A percentile compares a stretch with the other conserved stretches of the same genome.
Evolutionary conservation across 163 green algal species (phyloP).

Genomic region (Scenedesmus sp.): DNA sequence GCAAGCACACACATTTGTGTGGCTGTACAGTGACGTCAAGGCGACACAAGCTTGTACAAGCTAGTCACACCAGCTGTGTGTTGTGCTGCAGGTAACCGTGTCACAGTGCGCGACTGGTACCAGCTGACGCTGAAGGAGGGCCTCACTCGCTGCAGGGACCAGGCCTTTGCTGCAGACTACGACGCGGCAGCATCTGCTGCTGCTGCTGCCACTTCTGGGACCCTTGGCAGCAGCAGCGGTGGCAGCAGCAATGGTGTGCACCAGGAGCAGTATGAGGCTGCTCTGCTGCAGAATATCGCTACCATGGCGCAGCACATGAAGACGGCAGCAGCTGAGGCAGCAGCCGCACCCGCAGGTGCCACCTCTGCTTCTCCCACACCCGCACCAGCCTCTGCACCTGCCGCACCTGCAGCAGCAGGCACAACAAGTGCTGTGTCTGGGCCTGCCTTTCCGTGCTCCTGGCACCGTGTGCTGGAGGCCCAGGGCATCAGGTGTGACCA

Average conservation of each 20-base stretch:
- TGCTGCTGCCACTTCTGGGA: neutral
- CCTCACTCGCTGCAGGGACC: constrained; percentile 95
- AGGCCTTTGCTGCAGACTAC: constrained; percentile 91
- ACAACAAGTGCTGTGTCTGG: constrained; percentile 34
- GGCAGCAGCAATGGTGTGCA: constrained; percentile 66
- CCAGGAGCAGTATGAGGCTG: constrained; percentile 91
- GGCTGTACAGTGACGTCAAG: neutral
- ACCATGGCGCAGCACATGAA: neutral
- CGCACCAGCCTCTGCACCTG: neutral
- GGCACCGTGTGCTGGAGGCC: constrained; percentile 50
- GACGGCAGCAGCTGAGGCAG: neutral
- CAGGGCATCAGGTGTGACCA: constrained; percentile 43
- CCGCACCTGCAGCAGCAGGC: constrained; percentile 45
- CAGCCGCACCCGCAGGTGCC: neutral
- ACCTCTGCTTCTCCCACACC: too few species aligned
- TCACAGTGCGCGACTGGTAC: constrained; percentile 95
- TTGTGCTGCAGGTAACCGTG: constrained; percentile 77
- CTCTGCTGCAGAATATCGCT: constrained; percentile 52
- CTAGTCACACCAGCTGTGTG: too few species aligned
- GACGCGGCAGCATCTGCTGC: constrained; percentile 20
- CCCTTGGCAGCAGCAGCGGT: neutral
- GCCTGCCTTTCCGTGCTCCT: constrained; percentile 38
- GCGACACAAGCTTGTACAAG: neutral
- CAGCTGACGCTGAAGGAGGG: constrained; percentile 95
- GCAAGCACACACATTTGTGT: neutral